Evolutionary conservation across 1,139 yeast genomes (phyloP).

Genomic region (Yamadazyma trypodendri): DNA sequence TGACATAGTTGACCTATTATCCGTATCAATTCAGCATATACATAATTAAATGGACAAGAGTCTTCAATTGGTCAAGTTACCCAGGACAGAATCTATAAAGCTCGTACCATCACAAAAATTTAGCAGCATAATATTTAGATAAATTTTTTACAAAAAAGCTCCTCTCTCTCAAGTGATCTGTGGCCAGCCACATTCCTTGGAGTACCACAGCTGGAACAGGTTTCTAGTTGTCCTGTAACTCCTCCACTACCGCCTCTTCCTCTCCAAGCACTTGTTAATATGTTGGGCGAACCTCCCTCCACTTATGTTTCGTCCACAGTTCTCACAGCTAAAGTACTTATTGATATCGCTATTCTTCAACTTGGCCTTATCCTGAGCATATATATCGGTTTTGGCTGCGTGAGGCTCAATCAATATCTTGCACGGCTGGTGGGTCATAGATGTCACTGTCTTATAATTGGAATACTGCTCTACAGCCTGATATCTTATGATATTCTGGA

Average conservation of each 20-base stretch:
- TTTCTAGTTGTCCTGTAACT: no score
- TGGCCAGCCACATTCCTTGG: no score
- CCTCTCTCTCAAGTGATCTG: no score
- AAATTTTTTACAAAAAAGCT: no score
- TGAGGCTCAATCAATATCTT: conserved; percentile 9
- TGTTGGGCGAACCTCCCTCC: conserved; percentile 94
- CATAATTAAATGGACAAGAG: no score
- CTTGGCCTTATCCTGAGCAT: conserved; percentile 41
- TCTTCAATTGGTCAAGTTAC: no score
- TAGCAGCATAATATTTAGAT: no score
- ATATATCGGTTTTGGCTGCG: conserved; percentile 31
- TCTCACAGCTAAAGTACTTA: conserved; percentile 70
- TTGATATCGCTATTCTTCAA: conserved; percentile 39
- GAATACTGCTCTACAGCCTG: conserved; percentile 31
- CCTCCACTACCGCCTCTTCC: conserved; percentile 25
- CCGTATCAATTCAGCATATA: no score
- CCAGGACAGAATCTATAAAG: no score
- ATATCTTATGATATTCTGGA: conserved; percentile 34
- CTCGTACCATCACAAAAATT: no score
- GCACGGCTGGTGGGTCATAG: conserved; percentile 1
- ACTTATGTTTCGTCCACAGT: conserved; percentile 83
- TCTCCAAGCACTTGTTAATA: conserved; percentile 76
- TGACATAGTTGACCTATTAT: no score
- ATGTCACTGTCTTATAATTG: conserved; percentile 21
- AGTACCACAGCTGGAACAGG: no score